Conservation (phyloP, 768 basidiomycete species). For the Punctularia strigosozonata region DNA sequence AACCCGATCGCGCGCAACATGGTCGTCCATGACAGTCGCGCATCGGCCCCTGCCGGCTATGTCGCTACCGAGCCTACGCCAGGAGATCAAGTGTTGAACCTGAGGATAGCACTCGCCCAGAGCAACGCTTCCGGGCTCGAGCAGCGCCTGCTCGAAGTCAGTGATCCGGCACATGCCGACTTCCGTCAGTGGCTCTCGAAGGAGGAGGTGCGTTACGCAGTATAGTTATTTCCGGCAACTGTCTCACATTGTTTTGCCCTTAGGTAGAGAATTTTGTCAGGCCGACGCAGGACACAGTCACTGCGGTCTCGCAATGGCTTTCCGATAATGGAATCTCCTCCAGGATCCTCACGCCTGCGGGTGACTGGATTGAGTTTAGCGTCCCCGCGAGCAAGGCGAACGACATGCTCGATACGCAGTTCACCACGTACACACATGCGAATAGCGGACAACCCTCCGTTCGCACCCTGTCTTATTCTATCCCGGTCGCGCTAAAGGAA, state of each 20-base stretch:
- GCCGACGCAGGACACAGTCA: conserved; percentile 8
- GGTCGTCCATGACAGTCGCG: neutral
- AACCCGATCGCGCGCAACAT: neutral
- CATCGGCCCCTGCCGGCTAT: neutral
- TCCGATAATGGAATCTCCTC: conserved; percentile 7
- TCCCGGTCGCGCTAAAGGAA: conserved; percentile 7
- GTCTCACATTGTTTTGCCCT: neutral
- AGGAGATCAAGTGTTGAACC: conserved; percentile 1
- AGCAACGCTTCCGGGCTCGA: conserved; percentile 38
- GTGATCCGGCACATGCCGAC: conserved; percentile 34
- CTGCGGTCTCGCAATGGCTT: conserved; percentile 5
- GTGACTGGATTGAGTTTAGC: conserved; percentile 20
- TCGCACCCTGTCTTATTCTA: conserved; percentile 12
- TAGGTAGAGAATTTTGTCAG: conserved; percentile 17
- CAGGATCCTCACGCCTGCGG: conserved; percentile 6
- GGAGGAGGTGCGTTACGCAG: neutral
- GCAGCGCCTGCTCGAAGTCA: conserved; percentile 43
- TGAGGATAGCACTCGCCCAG: conserved; percentile 39
- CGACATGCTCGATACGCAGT: conserved; percentile 8
- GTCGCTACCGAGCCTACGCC: neutral
- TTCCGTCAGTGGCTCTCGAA: neutral
- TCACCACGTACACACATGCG: conserved; percentile 7
- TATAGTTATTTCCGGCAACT: neutral
- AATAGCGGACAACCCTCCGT: conserved; percentile 4
- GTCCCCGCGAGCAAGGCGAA: conserved; percentile 9